Evolutionary conservation across 1,284 basidiomycete species (phyloP).

Genomic region (Ustilago loliicola): DNA sequence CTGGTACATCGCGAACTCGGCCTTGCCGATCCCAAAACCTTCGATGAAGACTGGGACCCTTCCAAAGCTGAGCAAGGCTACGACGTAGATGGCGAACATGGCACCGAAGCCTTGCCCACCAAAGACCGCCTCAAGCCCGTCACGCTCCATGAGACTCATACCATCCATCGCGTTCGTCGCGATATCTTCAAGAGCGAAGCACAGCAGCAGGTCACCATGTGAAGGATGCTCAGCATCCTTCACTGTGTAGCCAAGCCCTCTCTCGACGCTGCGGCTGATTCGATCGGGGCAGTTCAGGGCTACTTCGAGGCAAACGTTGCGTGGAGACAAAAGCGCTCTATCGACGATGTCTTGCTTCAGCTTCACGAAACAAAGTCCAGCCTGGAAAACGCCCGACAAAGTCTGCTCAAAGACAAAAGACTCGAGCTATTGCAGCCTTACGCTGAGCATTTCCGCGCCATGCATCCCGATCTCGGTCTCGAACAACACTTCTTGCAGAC

Average conservation of each 20-base stretch:
- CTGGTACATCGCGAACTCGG: slow-evolving; percentile 31
- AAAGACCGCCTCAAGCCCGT: slow-evolving; percentile 63
- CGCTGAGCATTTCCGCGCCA: slow-evolving; percentile 45
- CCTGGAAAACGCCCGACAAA: slow-evolving; percentile 23
- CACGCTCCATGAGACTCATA: slow-evolving; percentile 65
- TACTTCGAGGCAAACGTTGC: slow-evolving; percentile 66
- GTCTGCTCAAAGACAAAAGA: slow-evolving; percentile 72
- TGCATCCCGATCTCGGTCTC: slow-evolving; percentile 43
- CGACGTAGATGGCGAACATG: slow-evolving; percentile 53
- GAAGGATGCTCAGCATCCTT: slow-evolving; percentile 75
- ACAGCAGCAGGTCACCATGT: slow-evolving; percentile 72
- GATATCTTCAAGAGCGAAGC: slow-evolving; percentile 71
- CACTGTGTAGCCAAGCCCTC: slow-evolving; percentile 68
- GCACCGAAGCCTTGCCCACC: slow-evolving; percentile 65
- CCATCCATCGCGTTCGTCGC: slow-evolving; percentile 69
- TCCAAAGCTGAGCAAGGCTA: slow-evolving; percentile 25
- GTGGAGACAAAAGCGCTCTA: slow-evolving; percentile 51
- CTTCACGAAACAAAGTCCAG: slow-evolving; percentile 71
- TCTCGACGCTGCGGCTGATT: slow-evolving; percentile 70
- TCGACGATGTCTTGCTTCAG: slow-evolving; percentile 44
- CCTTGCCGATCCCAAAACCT: slow-evolving; percentile 26
- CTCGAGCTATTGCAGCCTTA: slow-evolving; percentile 74
- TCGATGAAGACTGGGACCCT: slow-evolving; percentile 23
- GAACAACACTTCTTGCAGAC: slow-evolving; percentile 43
- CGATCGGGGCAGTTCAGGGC: slow-evolving; percentile 70